Evolutionary conservation across 2,329 filamentous ascomycete genomes (phyloP).

Genomic region (Penicillium paneum): DNA sequence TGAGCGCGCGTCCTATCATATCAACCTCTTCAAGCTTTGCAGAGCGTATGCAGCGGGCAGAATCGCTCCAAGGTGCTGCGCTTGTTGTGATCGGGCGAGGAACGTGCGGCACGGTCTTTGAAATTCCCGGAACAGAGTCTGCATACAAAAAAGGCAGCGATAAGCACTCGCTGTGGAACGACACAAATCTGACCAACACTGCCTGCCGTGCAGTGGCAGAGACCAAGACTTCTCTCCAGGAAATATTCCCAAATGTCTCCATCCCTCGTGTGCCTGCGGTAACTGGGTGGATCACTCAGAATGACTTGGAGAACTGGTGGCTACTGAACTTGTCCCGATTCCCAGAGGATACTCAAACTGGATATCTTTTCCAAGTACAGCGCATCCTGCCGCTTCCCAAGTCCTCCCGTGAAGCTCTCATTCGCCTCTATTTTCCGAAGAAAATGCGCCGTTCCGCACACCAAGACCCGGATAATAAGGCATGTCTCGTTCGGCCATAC

Average conservation of each 20-base stretch:
- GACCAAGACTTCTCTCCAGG: background rate
- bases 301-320: background rate
- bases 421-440: background rate
- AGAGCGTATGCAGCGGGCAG: background rate
- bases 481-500: background rate
- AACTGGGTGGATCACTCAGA: background rate
- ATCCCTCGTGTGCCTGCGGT: background rate
- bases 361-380: background rate
- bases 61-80: background rate
- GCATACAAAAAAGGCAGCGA: background rate
- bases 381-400: background rate
- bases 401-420: background rate
- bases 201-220: background rate
- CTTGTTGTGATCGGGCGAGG: background rate
- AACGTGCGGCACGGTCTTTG: background rate
- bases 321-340: background rate
- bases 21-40: background rate
- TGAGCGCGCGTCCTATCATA: background rate
- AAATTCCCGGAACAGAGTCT: background rate
- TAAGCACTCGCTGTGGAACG: background rate
- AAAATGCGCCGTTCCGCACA: background rate
- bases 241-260: background rate
- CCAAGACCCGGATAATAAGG: background rate
- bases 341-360: background rate
- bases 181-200: background rate